Conservation (phyloP, 139 green algal genomes). For the Pseudopediastrum boryanum region DNA sequence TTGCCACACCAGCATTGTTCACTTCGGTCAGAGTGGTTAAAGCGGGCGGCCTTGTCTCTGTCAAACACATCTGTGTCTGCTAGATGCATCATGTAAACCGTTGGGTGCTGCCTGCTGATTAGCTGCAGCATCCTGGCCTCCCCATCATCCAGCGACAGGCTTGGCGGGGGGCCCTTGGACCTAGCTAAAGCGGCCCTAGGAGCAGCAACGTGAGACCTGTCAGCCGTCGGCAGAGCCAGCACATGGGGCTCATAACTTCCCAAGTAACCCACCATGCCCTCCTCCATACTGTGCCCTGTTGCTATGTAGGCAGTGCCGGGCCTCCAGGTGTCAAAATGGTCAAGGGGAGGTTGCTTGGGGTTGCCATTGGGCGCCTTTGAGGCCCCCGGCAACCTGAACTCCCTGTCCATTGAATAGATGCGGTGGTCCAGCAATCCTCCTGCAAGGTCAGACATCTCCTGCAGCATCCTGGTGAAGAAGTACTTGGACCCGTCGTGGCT, state of each 20-base stretch:
- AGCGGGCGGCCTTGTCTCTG: background rate
- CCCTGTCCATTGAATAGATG: slow-evolving; percentile 1
- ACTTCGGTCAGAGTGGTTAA: background rate
- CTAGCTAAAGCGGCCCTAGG: too few relatives aligned
- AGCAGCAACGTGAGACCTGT: too few relatives aligned
- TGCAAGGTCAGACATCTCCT: background rate
- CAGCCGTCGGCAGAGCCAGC: too few relatives aligned
- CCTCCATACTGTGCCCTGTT: background rate
- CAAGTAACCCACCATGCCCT: background rate
- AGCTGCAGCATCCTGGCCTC: background rate
- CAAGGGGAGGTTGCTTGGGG: too few relatives aligned
- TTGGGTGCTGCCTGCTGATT: background rate
- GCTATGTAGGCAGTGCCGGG: slow-evolving; percentile 4
- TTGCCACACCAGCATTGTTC: slow-evolving; percentile 8
- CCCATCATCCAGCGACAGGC: too few relatives aligned
- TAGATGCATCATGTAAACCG: background rate
- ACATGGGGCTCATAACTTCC: too few relatives aligned
- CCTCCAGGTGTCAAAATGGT: background rate
- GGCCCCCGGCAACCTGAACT: background rate
- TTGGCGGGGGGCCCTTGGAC: too few relatives aligned
- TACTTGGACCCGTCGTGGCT: background rate
- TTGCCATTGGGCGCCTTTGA: background rate
- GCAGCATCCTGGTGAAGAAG: background rate
- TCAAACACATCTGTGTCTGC: background rate
- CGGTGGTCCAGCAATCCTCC: background rate